Evolutionary conservation across 2,329 filamentous ascomycete species (phyloP).

Genomic region (Fusarium circinatum): DNA sequence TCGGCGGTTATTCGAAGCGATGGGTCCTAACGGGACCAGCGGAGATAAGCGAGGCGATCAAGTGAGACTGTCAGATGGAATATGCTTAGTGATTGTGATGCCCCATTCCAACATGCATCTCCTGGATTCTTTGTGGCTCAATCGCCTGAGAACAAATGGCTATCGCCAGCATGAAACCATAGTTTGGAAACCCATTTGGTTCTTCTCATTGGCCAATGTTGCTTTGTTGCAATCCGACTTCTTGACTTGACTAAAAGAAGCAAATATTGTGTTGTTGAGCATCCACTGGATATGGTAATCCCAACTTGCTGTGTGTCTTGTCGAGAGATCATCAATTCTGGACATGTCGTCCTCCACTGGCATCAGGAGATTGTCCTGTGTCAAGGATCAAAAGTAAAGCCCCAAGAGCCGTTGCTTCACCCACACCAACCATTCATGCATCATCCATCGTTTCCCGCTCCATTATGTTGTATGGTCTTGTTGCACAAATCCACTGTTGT

Average conservation of each 20-base stretch:
- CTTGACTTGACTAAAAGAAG: background rate
- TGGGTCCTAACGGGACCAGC: slow-evolving; percentile 6
- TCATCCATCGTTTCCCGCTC: slow-evolving; percentile 8
- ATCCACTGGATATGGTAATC: background rate
- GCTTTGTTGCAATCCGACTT: background rate
- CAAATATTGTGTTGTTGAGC: slow-evolving; percentile 6
- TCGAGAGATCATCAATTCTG: background rate
- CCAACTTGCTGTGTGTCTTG: background rate
- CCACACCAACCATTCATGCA: slow-evolving; percentile 9
- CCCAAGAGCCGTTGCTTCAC: slow-evolving; percentile 6
- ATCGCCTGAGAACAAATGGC: background rate
- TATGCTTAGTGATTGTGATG: background rate
- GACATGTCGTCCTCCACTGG: slow-evolving; percentile 11
- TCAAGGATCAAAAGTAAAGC: slow-evolving; percentile 12
- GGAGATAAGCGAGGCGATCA: slow-evolving; percentile 37
- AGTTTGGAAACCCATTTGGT: background rate
- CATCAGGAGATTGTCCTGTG: slow-evolving; percentile 1
- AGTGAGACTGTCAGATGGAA: slow-evolving; percentile 21
- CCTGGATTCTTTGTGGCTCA: background rate
- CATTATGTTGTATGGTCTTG: slow-evolving; percentile 15
- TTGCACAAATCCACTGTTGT: slow-evolving; percentile 39
- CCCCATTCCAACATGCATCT: background rate
- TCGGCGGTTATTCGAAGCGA: slow-evolving; percentile 24
- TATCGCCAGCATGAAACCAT: slow-evolving; percentile 7
- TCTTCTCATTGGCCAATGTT: background rate